Conservation (phyloP, 2,329 filamentous ascomycete species). For the Aplosporella prunicola region DNA sequence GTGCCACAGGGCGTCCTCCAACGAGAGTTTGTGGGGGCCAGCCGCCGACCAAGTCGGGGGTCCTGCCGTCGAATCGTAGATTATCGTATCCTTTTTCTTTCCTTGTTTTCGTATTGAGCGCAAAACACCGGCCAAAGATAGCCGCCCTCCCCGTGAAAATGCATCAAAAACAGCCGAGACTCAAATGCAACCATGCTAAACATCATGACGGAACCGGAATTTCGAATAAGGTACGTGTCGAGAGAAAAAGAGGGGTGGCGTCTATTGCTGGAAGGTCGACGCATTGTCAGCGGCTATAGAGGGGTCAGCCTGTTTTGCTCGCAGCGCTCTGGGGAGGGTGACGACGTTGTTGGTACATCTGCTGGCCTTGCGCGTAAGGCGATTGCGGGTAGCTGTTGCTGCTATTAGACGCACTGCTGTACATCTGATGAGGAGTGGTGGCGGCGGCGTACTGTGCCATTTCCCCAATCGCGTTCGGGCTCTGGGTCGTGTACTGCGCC, state of each 20-base stretch:
- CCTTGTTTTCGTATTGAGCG: slow-evolving; percentile 4
- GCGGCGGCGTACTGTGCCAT: slow-evolving; percentile 39
- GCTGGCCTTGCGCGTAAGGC: slow-evolving; percentile 37
- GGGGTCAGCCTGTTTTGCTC: slow-evolving; percentile 11
- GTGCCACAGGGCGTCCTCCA: slow-evolving; percentile 6
- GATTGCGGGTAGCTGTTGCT: slow-evolving; percentile 42
- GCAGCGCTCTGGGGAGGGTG: slow-evolving; percentile 12
- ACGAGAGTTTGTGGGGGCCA: slow-evolving; percentile 7
- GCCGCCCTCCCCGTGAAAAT: slow-evolving; percentile 29
- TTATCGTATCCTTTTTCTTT: slow-evolving; percentile 10
- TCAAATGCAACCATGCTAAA: slow-evolving; percentile 11
- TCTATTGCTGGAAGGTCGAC: slow-evolving; percentile 18
- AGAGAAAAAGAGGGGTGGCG: slow-evolving; percentile 3
- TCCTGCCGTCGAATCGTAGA: slow-evolving; percentile 10
- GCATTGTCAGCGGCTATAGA: slow-evolving; percentile 17
- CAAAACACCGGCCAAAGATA: slow-evolving; percentile 25
- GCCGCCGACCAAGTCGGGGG: slow-evolving; percentile 6
- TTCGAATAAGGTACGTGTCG: slow-evolving; percentile 7
- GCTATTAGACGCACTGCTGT: slow-evolving; percentile 33
- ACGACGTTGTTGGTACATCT: slow-evolving; percentile 39
- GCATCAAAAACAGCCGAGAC: slow-evolving; percentile 20
- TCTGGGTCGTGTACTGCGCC: slow-evolving; percentile 38
- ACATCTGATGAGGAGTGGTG: slow-evolving; percentile 28
- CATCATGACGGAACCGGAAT: slow-evolving; percentile 11
- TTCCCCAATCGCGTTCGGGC: slow-evolving; percentile 38